Evolutionary conservation across 257 asterid species (phyloP), one percentile per base, ranked within the genome.

Genomic region (Parsonsia alboflavescens): DNA sequence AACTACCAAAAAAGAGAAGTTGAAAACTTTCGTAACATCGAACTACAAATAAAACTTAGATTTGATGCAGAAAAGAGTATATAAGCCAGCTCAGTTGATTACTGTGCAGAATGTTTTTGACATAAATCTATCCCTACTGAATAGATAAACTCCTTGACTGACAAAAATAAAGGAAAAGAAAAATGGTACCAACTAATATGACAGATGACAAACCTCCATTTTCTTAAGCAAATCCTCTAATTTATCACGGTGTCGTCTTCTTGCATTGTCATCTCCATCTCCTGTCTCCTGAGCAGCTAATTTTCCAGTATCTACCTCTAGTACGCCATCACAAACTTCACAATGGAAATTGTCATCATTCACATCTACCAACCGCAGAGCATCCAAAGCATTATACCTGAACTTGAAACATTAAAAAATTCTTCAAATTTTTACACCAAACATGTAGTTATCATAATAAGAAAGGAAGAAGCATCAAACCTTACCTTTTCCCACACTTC

Each of bases 371-470:
- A 95, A 70, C 70, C 91, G 93, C 50, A 85, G 86, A 7, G 97
- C 99, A 86, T 93, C 98, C 84, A 91, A 76, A 11, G 98, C 98
- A 49, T 85, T 88, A 80, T 89, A 94, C 82, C 98, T 93, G 88
- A 59, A 84, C 30, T 72, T 76, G 6, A 74, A 68, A 81, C 70
- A 74, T 7, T 57, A 72, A 48, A 68, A 76, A 62, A 73, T 67
- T 72, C 52, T 57, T 54, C 57, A 74, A 54, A 64, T 52, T 26
- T 11, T 44, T 71, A 73, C 71, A 70, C 45, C 59, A 70, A 33
- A 28, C 6, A 59, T n/a, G 56, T 33, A 61, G 62, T 45, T 22
- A 77, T 28, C 50, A 56, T 52, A 26, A 64, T 58, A 46, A 13
- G 71, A 6, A 64, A 76, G 15, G 10, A 42, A 72, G 52, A 33